Evolutionary conservation across 1,284 basidiomycete species (phyloP).

Genomic region (Trichosporon ovoides): DNA sequence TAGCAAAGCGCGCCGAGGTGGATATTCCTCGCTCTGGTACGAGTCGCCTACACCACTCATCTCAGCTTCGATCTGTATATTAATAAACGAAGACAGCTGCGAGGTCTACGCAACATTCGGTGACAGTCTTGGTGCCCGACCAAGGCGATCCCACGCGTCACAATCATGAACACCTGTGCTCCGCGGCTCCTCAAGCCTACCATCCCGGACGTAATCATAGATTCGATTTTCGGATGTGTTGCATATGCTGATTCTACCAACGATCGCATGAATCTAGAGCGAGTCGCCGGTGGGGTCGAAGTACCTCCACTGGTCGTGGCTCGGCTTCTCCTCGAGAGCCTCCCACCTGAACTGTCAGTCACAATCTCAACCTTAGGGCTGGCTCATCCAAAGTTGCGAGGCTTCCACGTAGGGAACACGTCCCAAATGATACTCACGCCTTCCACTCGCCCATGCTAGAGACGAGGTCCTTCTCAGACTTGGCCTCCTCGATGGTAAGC

Average conservation of each 20-base stretch:
- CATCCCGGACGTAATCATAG: neutral
- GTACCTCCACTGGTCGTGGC: conserved; percentile 44
- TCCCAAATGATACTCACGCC: conserved; percentile 61
- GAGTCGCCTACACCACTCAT: too few species aligned
- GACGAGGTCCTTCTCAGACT: conserved; percentile 72
- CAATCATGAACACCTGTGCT: too few species aligned
- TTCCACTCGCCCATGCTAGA: conserved; percentile 92
- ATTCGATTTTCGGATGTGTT: neutral
- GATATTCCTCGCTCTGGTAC: too few species aligned
- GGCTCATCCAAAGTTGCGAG: too few species aligned
- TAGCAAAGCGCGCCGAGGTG: too few species aligned
- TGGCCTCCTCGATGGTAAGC: conserved; percentile 63
- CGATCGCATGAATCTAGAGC: conserved; percentile 13
- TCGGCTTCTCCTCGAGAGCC: conserved; percentile 34
- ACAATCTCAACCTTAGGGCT: too few species aligned
- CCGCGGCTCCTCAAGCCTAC: too few species aligned
- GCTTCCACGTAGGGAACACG: neutral
- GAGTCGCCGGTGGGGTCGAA: conserved; percentile 39
- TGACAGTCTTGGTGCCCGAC: too few species aligned
- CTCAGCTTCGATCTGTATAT: too few species aligned
- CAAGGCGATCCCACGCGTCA: too few species aligned
- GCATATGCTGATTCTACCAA: conserved; percentile 3
- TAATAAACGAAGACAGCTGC: too few species aligned
- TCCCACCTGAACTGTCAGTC: conserved; percentile 40
- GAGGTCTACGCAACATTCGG: too few species aligned